Conservation (phyloP, 1,284 basidiomycete species). For the Exobasidium cylindrosporum region DNA sequence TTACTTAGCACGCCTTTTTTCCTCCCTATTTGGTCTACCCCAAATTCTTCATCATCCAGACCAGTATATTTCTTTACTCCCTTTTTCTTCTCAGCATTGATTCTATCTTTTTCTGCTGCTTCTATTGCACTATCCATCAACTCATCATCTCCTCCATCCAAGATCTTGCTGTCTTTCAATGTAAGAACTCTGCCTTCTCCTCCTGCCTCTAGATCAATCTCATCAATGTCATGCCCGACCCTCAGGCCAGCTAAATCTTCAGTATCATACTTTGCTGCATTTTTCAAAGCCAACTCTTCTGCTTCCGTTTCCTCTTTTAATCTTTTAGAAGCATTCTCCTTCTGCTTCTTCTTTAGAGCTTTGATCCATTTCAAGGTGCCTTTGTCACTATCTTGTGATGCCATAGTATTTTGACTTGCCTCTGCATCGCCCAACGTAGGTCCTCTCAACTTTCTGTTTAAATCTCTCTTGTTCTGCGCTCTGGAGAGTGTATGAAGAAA, state of each 20-base stretch:
- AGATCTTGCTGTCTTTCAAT: slow-evolving; percentile 86
- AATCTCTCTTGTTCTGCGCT: slow-evolving; percentile 78
- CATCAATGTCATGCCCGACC: slow-evolving; percentile 88
- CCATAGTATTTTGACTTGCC: slow-evolving; percentile 54
- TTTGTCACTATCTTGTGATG: slow-evolving; percentile 27
- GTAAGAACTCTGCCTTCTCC: slow-evolving; percentile 86
- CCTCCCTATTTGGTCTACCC: slow-evolving; percentile 61
- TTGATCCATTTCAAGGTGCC: slow-evolving; percentile 84
- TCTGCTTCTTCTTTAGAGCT: slow-evolving; percentile 78
- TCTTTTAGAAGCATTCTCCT: slow-evolving; percentile 75
- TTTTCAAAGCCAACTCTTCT: slow-evolving; percentile 63
- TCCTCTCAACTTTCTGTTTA: slow-evolving; percentile 83
- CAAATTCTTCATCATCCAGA: slow-evolving; percentile 92
- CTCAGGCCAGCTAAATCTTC: slow-evolving; percentile 83
- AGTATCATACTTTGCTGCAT: slow-evolving; percentile 61
- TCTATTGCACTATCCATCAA: slow-evolving; percentile 90
- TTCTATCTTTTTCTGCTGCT: slow-evolving; percentile 74
- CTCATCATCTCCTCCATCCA: slow-evolving; percentile 96
- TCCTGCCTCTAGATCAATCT: slow-evolving; percentile 74
- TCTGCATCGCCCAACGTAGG: slow-evolving; percentile 77
- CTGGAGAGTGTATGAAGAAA: not conserved
- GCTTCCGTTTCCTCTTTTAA: slow-evolving; percentile 72
- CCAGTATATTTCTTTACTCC: slow-evolving; percentile 89
- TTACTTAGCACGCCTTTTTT: slow-evolving; percentile 83
- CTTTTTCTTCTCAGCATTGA: slow-evolving; percentile 78